Conservation (phyloP, 139 green algal species). For the Parachlorella kessleri region DNA sequence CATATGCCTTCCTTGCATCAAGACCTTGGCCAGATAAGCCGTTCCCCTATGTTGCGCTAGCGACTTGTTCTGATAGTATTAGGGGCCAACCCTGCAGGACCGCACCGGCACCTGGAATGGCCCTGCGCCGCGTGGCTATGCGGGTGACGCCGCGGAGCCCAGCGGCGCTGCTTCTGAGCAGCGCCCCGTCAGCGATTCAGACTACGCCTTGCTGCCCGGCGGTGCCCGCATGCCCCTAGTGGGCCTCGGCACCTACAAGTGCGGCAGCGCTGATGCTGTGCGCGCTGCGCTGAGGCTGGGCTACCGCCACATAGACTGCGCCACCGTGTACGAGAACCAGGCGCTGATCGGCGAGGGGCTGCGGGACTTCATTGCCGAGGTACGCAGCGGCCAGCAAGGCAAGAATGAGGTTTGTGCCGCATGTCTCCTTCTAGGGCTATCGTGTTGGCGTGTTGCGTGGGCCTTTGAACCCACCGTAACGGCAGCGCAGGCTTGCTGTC, state of each 20-base stretch:
- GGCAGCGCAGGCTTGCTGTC: too few relatives aligned
- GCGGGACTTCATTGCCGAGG: slow-evolving; percentile 46
- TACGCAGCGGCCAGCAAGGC: not conserved
- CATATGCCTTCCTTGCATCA: too few relatives aligned
- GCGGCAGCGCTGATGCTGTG: slow-evolving; percentile 50
- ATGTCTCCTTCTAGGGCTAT: too few relatives aligned
- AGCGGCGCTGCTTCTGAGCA: not conserved
- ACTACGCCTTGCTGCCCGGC: slow-evolving; percentile 48
- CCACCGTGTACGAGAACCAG: slow-evolving; percentile 78
- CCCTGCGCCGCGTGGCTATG: slow-evolving; percentile 63
- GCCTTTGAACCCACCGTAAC: too few relatives aligned
- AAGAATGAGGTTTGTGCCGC: not conserved
- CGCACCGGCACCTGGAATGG: slow-evolving; percentile 79
- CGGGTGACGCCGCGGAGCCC: not conserved
- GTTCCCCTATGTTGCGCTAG: too few relatives aligned
- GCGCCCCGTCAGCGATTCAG: slow-evolving; percentile 33
- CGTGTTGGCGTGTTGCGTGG: too few relatives aligned
- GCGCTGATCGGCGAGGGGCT: slow-evolving; percentile 68
- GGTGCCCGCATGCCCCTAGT: slow-evolving; percentile 67
- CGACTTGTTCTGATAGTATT: too few relatives aligned
- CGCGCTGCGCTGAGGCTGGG: slow-evolving; percentile 41
- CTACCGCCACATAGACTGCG: slow-evolving; percentile 85
- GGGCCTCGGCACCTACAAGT: slow-evolving; percentile 72
- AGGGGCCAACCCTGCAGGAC: slow-evolving; percentile 29
- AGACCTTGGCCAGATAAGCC: too few relatives aligned